These are phyloP conservation scores for Xylariaceae sp. DNA, from an alignment of 2,329 filamentous ascomycete genomes.

Conservation along the genomic window DNA sequence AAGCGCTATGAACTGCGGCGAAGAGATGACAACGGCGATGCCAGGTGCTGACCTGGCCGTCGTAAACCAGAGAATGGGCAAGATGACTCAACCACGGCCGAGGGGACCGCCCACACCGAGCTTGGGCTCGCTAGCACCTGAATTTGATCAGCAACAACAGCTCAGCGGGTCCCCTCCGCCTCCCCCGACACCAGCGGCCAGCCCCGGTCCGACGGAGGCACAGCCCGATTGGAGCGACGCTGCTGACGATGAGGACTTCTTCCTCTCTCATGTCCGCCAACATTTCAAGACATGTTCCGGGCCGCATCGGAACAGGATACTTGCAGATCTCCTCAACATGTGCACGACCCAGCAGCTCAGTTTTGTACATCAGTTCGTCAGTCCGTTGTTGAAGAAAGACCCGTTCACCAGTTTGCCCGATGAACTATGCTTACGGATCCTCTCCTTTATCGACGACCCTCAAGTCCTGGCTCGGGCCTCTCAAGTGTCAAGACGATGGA, in stretches of 20 bases:
- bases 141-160: slow-evolving; percentile 52
- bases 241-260: slow-evolving; percentile 75
- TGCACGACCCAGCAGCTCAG: slow-evolving; percentile 94
- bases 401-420: slow-evolving; percentile 89
- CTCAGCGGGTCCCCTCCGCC: slow-evolving; percentile 57
- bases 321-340: slow-evolving; percentile 85
- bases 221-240: slow-evolving; percentile 71
- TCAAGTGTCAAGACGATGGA: slow-evolving; percentile 93
- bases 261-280: slow-evolving; percentile 70
- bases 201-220: slow-evolving; percentile 55
- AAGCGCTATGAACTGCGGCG: slow-evolving; percentile 45
- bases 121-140: slow-evolving; percentile 59
- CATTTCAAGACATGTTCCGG: slow-evolving; percentile 75
- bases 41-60: slow-evolving; percentile 33
- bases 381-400: slow-evolving; percentile 89
- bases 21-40: slow-evolving; percentile 52
- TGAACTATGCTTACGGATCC: slow-evolving; percentile 83
- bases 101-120: slow-evolving; percentile 61
- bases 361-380: slow-evolving; percentile 94
- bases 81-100: slow-evolving; percentile 45
- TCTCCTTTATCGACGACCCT: slow-evolving; percentile 96
- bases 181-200: slow-evolving; percentile 60
- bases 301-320: slow-evolving; percentile 69
- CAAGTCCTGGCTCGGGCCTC: slow-evolving; percentile 89
- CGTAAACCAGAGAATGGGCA: slow-evolving; percentile 46